Conservation (phyloP, 306 rosid genomes). For the Alnus glutinosa region DNA sequence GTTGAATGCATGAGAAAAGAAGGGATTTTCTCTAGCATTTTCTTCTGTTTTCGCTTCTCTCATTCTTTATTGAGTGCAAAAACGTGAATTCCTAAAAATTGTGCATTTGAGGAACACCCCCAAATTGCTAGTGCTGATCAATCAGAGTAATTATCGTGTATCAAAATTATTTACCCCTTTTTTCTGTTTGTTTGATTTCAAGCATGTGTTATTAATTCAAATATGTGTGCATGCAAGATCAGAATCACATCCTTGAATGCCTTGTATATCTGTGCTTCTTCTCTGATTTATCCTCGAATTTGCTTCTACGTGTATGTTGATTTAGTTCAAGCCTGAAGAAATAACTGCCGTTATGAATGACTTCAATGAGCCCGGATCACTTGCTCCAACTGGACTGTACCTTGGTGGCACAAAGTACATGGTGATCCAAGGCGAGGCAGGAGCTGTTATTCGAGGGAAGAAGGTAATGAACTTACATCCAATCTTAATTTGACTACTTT, state of each 20-base stretch:
- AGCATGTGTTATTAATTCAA: background rate
- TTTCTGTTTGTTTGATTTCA: background rate
- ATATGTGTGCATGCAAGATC: background rate
- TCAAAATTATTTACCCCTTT: background rate
- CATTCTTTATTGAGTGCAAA: background rate
- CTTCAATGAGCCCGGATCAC: slow-evolving; percentile 72
- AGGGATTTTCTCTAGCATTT: background rate
- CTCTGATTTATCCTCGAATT: slow-evolving; percentile 14
- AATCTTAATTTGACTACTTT: slow-evolving; percentile 11
- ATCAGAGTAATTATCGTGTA: background rate
- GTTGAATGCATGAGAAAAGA: slow-evolving; percentile 1
- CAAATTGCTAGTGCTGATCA: background rate
- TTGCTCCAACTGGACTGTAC: slow-evolving; percentile 81
- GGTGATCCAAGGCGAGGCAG: slow-evolving; percentile 89
- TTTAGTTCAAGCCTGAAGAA: slow-evolving; percentile 71
- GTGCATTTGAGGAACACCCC: background rate
- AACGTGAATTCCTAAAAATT: background rate
- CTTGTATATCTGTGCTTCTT: slow-evolving; percentile 5
- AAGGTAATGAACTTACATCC: slow-evolving; percentile 44
- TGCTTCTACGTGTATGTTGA: slow-evolving; percentile 10
- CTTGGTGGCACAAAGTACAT: slow-evolving; percentile 83
- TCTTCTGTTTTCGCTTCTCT: background rate
- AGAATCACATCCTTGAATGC: background rate
- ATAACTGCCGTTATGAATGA: slow-evolving; percentile 58
- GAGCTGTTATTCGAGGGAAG: slow-evolving; percentile 87